phyloP scores from a whole-genome alignment of 2,329 filamentous ascomycete genomes.

The Arthrobotrys conoides region DNA sequence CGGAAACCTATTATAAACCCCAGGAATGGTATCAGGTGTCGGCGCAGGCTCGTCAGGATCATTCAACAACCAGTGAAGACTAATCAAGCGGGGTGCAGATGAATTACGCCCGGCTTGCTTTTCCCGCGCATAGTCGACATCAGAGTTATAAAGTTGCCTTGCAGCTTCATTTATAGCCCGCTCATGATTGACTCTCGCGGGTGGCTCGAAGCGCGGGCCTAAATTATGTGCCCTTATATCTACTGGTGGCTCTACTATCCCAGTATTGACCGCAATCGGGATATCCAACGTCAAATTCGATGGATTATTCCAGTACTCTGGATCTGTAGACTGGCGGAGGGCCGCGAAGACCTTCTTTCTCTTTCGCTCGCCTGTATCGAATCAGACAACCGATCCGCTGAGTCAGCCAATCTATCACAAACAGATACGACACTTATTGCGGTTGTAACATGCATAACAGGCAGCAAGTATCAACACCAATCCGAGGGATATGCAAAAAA shows the following conservation, averaged over 20 bases:
- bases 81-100: constrained; percentile 26
- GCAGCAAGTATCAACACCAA: background rate
- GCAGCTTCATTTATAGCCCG: constrained; percentile 45
- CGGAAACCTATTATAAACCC: background rate
- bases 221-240: background rate
- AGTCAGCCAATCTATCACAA: background rate
- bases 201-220: background rate
- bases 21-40: background rate
- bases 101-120: background rate
- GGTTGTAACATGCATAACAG: background rate
- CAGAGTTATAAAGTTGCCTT: constrained; percentile 35
- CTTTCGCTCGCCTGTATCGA: constrained; percentile 35
- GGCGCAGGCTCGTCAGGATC: constrained; percentile 19
- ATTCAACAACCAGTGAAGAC: constrained; percentile 54
- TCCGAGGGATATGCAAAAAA: background rate
- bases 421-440: background rate
- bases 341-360: constrained; percentile 52
- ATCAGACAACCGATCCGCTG: background rate
- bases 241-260: too few species aligned
- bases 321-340: constrained; percentile 26
- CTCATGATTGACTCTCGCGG: constrained; percentile 1
- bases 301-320: constrained; percentile 25
- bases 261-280: background rate
- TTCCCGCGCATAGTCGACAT: constrained; percentile 24
- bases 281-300: background rate